phyloP scores from a whole-genome alignment of 148 eudicot species.

The Vaccinium corymbosum region DNA sequence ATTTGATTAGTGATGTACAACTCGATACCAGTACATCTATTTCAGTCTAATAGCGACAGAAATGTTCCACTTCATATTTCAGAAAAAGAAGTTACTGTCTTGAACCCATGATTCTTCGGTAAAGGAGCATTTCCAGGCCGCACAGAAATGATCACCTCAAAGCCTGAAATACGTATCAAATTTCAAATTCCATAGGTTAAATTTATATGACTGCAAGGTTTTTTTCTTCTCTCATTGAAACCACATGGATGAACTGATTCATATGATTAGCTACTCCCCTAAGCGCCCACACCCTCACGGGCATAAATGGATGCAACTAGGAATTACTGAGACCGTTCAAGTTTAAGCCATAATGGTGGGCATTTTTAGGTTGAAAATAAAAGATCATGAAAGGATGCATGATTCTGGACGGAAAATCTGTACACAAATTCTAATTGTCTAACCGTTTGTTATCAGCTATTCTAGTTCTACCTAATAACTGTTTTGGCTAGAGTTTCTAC shows the following conservation, averaged over 20 bases:
- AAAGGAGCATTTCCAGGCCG: conserved; percentile 89
- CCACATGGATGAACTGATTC: background rate
- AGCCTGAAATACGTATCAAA: conserved; percentile 41
- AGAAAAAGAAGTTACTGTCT: conserved; percentile 62
- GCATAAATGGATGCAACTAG: background rate
- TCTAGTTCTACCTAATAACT: background rate
- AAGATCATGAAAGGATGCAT: background rate
- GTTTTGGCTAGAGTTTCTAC: background rate
- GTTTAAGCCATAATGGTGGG: background rate
- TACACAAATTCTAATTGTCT: background rate
- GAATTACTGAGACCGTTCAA: background rate
- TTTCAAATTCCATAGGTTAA: background rate
- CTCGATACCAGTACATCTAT: background rate
- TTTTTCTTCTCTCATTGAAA: background rate
- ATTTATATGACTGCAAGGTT: background rate
- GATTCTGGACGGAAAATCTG: background rate
- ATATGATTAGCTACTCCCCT: background rate
- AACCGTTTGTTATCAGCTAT: background rate
- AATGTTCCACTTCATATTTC: conserved; percentile 40
- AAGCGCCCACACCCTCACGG: background rate
- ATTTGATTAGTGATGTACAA: background rate
- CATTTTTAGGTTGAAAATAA: background rate
- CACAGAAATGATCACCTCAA: conserved; percentile 71
- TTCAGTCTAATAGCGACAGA: background rate
- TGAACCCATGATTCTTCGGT: conserved; percentile 82